phyloP scores from a whole-genome alignment of 1,139 yeast genomes.

The Candida mesenterica region DNA sequence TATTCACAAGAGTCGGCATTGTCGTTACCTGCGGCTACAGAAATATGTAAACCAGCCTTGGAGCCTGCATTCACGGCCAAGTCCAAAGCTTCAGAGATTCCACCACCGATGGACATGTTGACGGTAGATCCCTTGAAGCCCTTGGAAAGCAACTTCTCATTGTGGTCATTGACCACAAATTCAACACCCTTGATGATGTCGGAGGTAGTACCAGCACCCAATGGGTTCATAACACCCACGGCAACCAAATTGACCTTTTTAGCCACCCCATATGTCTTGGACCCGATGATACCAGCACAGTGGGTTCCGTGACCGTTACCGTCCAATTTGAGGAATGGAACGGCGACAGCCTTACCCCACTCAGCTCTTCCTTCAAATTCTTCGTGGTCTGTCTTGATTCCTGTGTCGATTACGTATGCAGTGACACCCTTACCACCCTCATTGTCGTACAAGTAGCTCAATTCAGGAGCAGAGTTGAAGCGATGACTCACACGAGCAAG shows the following conservation, averaged over 20 bases:
- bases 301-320: constrained; percentile 46
- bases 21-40: constrained; percentile 49
- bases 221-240: constrained; percentile 40
- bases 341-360: constrained; percentile 43
- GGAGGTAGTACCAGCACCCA: constrained; percentile 42
- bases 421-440: constrained; percentile 46
- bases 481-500: constrained; percentile 37
- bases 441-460: constrained; percentile 33
- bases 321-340: constrained; percentile 36
- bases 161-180: constrained; percentile 40
- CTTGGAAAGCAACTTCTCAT: constrained; percentile 28
- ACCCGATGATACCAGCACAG: constrained; percentile 48
- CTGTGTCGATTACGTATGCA: constrained; percentile 46
- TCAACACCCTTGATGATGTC: constrained; percentile 46
- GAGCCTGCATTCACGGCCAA: constrained; percentile 44
- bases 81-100: constrained; percentile 40
- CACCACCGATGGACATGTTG: constrained; percentile 47
- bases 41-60: constrained; percentile 41
- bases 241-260: constrained; percentile 43
- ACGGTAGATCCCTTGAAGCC: constrained; percentile 47
- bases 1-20: constrained; percentile 41
- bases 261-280: constrained; percentile 43
- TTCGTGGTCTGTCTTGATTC: constrained; percentile 39
- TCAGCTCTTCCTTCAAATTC: constrained; percentile 44
- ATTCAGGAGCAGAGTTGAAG: constrained; percentile 12